Percentiles rank a stretch among this genome's conserved stretches.
Evolutionary conservation across 2,329 filamentous ascomycete genomes (phyloP).

Genomic region (Mollisiaceae sp.): DNA sequence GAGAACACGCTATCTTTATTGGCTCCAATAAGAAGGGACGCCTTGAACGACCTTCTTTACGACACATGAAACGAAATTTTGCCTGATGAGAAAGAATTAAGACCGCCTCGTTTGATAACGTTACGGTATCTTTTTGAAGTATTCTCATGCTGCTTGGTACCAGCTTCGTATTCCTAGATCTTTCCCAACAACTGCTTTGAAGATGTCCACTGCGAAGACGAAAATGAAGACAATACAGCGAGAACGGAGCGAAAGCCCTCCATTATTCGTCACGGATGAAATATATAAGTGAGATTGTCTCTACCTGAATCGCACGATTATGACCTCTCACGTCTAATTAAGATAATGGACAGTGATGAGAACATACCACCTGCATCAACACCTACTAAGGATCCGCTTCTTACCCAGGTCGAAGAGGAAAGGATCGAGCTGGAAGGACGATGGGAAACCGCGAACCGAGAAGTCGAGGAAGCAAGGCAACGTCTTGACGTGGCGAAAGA

Average conservation of each 20-base stretch:
- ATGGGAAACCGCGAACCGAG: neutral
- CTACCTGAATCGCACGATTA: neutral
- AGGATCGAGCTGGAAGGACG: neutral
- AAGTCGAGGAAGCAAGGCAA: neutral
- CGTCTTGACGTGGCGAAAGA: neutral
- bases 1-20: no score
- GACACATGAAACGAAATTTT: no score
- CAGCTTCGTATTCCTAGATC: neutral
- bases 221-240: neutral
- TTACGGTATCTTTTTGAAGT: no score
- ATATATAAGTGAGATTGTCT: neutral
- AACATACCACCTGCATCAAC: neutral
- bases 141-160: neutral
- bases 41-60: no score
- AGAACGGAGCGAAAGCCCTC: neutral
- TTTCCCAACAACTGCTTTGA: neutral
- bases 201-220: neutral
- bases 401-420: neutral
- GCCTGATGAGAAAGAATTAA: no score
- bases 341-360: neutral
- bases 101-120: no score
- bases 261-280: neutral
- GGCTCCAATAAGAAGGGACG: no score
- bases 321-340: neutral
- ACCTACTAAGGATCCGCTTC: neutral